Conservation (phyloP, 768 basidiomycete genomes). For the Ramaria sp. region DNA sequence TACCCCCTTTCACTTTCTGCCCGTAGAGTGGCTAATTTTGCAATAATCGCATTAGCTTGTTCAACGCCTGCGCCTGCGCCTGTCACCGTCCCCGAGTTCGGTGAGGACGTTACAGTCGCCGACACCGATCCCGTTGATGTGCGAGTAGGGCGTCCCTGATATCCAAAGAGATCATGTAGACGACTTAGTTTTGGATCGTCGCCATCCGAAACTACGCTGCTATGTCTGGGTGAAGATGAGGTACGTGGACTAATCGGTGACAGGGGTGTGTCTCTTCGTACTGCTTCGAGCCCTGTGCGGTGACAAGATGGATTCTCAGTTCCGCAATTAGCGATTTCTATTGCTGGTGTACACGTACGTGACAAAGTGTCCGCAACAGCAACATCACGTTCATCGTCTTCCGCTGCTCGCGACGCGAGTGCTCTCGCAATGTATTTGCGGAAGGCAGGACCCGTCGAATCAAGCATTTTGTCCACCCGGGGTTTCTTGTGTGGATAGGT, state of each 20-base stretch:
- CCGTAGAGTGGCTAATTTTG: not conserved
- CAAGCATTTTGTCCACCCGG: constrained; percentile 78
- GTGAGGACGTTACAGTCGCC: not conserved
- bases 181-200: constrained; percentile 9
- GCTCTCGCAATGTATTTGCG: constrained; percentile 87
- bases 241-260: constrained; percentile 1
- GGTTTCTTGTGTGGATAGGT: constrained; percentile 76
- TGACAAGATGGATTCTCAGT: not conserved
- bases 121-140: constrained; percentile 7
- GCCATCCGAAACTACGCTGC: constrained; percentile 4
- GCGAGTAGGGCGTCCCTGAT: constrained; percentile 3
- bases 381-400: constrained; percentile 70
- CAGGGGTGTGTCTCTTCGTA: constrained; percentile 4
- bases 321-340: not conserved
- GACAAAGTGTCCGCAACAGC: constrained; percentile 78
- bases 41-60: not conserved
- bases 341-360: constrained; percentile 35
- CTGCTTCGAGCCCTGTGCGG: constrained; percentile 8
- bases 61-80: not conserved
- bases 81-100: not conserved
- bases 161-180: constrained; percentile 8
- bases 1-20: not conserved
- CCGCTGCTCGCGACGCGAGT: constrained; percentile 75
- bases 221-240: constrained; percentile 4
- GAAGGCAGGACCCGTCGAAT: constrained; percentile 82